Percentiles rank a stretch among this genome's conserved stretches.
These are phyloP conservation scores for Hymenoscyphus salicellus DNA, from an alignment of 2,329 filamentous ascomycete species.

Conservation along the genomic window DNA sequence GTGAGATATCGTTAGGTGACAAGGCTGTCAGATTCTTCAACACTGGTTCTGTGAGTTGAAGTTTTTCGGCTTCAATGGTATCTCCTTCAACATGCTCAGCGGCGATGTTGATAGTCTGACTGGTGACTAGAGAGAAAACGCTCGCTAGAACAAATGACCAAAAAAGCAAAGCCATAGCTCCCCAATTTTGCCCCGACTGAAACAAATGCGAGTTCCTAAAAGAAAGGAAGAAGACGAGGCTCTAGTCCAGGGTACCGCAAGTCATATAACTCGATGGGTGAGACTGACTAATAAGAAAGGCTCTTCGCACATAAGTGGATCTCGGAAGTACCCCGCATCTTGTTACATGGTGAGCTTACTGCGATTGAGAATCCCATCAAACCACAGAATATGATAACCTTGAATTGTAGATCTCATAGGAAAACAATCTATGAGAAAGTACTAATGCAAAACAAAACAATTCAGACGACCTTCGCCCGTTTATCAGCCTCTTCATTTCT, in stretches of 20 bases:
- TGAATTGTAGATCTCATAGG: too few relatives aligned
- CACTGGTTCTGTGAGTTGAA: conserved; percentile 2
- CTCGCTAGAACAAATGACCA: background rate
- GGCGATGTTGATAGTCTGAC: background rate
- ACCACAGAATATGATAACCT: too few relatives aligned
- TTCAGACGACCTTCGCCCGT: too few relatives aligned
- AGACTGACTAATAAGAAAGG: background rate
- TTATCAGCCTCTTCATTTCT: too few relatives aligned
- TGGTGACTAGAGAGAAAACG: background rate
- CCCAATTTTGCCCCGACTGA: too few relatives aligned
- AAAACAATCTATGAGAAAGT: too few relatives aligned
- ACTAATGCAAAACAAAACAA: too few relatives aligned
- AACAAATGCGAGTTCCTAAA: too few relatives aligned
- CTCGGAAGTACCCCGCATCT: background rate
- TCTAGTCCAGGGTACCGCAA: background rate
- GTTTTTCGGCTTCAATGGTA: background rate
- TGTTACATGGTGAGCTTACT: background rate
- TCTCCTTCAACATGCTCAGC: background rate
- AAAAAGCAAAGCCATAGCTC: background rate
- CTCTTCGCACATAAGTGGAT: background rate
- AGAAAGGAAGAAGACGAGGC: background rate
- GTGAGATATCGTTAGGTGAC: background rate
- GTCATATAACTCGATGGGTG: background rate
- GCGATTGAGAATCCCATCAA: background rate
- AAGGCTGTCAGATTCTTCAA: background rate